Evolutionary conservation across 768 basidiomycete genomes (phyloP), one percentile per base, ranked within the genome.

Genomic region (Pholiota molesta): DNA sequence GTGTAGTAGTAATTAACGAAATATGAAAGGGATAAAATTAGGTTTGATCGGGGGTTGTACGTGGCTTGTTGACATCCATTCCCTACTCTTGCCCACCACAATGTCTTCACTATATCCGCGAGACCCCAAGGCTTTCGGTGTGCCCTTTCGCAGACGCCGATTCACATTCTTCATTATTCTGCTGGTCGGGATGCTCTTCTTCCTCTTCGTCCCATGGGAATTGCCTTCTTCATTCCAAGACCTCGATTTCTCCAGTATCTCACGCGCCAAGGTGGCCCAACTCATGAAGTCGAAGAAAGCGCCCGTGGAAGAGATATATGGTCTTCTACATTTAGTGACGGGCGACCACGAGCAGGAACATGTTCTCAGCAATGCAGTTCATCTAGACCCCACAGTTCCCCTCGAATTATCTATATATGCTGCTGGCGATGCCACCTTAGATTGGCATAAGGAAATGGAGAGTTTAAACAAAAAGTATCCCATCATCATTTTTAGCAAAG

Each of bases 401-500:
- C 69, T 91, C 8, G 77, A 81, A 14, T 68, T 89, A 71, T 67
- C 75, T 1, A 78, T 85, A 52, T 92, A 90, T 67, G 83, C 86
- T 16, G 79, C 75, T 33, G 77, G 81, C 35, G 80, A 83, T 4
- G 72, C 67, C 11, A 64, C 72, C 17, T 62, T 79, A 23, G 76
- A 83, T 49, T 87, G 84, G 85, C 59, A 64, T 37, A 72, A 74
- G 62, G 77, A 83, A 45, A 72, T 80, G 17, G 69, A 69, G 45
- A 68, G 67, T 21, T 66, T 92, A 52, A 76, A 82, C 39, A 68
- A 78, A 17, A 72, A 83, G 33, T 79, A 83, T 66, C 92, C 92
- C 2, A 73, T 94, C 7, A 78, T 94, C 49, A 86, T 94, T 13
- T 93, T 94, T 68, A 93, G 91, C 79, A 94, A 94, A 81, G 90